Conservation (phyloP, 225 moss, liverwort and hornwort genomes). For the Thuidium tamariscinum region DNA sequence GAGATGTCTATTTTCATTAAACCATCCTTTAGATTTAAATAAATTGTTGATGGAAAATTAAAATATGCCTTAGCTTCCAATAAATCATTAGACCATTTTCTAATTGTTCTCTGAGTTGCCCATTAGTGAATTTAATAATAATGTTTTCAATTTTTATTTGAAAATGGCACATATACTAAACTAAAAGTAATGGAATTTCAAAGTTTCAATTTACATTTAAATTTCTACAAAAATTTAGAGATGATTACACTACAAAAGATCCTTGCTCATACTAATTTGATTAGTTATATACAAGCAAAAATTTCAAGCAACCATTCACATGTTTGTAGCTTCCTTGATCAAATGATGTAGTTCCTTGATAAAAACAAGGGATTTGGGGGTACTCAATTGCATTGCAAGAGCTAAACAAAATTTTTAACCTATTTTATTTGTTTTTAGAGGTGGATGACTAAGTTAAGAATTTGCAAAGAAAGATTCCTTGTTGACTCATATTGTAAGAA, state of each 20-base stretch:
- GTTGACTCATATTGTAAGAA: rapidly evolving
- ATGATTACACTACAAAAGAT: neutral
- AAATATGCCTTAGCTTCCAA: neutral
- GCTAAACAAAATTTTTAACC: neutral
- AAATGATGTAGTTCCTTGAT: rapidly evolving
- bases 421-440: too few relatives aligned
- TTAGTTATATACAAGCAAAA: neutral
- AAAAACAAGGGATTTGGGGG: neutral
- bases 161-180: neutral
- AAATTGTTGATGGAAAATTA: neutral
- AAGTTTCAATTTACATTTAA: neutral
- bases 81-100: neutral
- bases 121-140: neutral
- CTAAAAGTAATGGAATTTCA: neutral
- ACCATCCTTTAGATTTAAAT: neutral
- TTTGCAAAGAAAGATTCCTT: neutral
- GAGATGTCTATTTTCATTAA: neutral
- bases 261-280: neutral
- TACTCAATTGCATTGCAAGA: neutral
- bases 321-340: neutral
- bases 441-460: too few relatives aligned
- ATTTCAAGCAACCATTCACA: neutral
- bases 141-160: neutral
- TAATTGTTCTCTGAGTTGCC: too few relatives aligned
- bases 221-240: neutral